phyloP scores from a whole-genome alignment of 768 basidiomycete species.

The Collybiopsis confluens region DNA sequence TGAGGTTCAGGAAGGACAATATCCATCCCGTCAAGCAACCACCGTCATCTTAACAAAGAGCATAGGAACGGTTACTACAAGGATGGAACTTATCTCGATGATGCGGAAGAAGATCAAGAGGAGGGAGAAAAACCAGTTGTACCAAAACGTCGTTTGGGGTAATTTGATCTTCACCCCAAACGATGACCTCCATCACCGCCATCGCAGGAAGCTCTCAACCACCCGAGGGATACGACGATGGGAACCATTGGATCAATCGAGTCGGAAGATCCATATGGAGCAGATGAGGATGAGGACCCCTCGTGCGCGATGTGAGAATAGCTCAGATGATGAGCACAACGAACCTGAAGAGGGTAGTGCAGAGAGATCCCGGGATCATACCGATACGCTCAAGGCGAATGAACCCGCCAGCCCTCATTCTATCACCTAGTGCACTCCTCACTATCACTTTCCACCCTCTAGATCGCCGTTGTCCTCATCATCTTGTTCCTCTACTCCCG shows the following conservation, averaged over 20 bases:
- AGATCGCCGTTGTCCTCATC: too few relatives aligned
- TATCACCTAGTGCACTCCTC: too few relatives aligned
- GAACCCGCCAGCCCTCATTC: too few relatives aligned
- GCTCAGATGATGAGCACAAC: conserved; percentile 14
- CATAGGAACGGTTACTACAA: conserved; percentile 2
- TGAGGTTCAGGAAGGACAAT: conserved; percentile 4
- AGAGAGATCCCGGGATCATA: conserved; percentile 18
- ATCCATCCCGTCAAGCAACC: conserved; percentile 16
- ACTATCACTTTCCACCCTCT: too few relatives aligned
- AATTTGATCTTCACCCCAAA: conserved; percentile 80
- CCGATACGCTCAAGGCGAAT: too few relatives aligned
- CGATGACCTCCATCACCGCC: conserved; percentile 37
- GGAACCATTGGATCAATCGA: neutral
- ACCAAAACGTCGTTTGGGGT: conserved; percentile 47
- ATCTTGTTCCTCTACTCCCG: too few relatives aligned
- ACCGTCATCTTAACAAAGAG: conserved; percentile 45
- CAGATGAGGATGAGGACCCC: conserved; percentile 21
- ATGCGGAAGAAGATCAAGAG: conserved; percentile 23
- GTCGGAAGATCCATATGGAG: conserved; percentile 12
- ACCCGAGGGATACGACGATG: neutral
- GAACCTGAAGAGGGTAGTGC: conserved; percentile 30
- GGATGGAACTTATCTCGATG: too few relatives aligned
- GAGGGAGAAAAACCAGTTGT: conserved; percentile 18
- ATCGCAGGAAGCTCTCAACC: neutral
- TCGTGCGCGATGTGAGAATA: conserved; percentile 11